Percentiles rank a stretch among this genome's conserved stretches.
These are phyloP conservation scores for Neurospora cerealis DNA, from an alignment of 495 filamentous ascomycete genomes.

Conservation along the genomic window DNA sequence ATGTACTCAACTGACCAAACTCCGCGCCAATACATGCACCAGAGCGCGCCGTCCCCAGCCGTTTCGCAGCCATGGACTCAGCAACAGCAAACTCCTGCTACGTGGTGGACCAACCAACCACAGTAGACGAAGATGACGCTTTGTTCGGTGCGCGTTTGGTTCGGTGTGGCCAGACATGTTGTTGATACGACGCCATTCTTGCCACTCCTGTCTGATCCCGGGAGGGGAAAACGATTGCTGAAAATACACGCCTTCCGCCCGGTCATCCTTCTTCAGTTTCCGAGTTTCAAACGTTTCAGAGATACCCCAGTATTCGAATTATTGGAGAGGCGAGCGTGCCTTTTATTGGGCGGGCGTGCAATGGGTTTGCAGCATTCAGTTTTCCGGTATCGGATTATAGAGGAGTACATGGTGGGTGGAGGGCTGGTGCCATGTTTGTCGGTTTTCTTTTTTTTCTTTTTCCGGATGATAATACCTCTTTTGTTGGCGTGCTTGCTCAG, in stretches of 20 bases:
- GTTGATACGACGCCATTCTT: background rate
- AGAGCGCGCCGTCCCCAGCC: slow-evolving; percentile 29
- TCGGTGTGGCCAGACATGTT: background rate
- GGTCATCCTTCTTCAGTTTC: slow-evolving; percentile 11
- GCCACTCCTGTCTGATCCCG: background rate
- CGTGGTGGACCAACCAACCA: slow-evolving; percentile 40
- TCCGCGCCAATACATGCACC: slow-evolving; percentile 52
- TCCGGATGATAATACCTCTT: slow-evolving; percentile 14
- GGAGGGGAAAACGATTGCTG: background rate
- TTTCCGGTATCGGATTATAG: slow-evolving; percentile 13
- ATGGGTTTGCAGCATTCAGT: slow-evolving; percentile 11
- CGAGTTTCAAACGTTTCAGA: slow-evolving; percentile 12
- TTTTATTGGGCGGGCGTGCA: slow-evolving; percentile 7
- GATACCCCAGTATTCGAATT: slow-evolving; percentile 11
- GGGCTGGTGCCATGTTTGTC: background rate
- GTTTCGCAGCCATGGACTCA: slow-evolving; percentile 36
- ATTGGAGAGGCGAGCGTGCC: slow-evolving; percentile 16
- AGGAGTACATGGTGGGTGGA: slow-evolving; percentile 18
- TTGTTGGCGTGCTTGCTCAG: background rate
- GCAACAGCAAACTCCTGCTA: slow-evolving; percentile 26
- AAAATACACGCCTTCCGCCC: background rate
- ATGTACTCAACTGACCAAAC: slow-evolving; percentile 50
- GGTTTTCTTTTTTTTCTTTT: background rate
- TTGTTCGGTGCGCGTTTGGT: background rate
- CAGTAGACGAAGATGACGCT: slow-evolving; percentile 18